phyloP scores from a whole-genome alignment of 345 rosid genomes.

The Syzygium oleosum region DNA sequence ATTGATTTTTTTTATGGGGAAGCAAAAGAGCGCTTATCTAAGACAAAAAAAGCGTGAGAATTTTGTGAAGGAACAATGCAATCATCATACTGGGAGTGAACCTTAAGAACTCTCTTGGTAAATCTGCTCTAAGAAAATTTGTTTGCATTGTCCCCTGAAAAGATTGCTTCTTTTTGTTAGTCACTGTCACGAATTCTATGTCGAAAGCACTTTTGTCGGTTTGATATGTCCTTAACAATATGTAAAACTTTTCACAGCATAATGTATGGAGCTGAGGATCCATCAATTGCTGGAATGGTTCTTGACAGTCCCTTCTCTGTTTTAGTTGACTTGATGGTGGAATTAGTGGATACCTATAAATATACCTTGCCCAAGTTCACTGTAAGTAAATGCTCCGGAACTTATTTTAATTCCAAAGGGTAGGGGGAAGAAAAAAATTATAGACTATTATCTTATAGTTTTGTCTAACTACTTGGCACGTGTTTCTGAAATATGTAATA shows the following conservation, averaged over 20 bases:
- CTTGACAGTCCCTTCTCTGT: constrained; percentile 88
- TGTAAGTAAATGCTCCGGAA: constrained; percentile 33
- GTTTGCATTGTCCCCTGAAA: not conserved
- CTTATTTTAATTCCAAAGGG: not conserved
- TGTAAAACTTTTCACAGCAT: constrained; percentile 37
- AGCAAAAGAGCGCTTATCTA: too few relatives aligned
- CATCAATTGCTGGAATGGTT: constrained; percentile 94
- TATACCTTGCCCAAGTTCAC: constrained; percentile 82
- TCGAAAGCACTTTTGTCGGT: too few relatives aligned
- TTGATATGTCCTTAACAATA: too few relatives aligned
- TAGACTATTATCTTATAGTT: too few relatives aligned
- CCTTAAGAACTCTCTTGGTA: not conserved
- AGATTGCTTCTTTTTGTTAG: not conserved
- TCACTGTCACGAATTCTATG: too few relatives aligned
- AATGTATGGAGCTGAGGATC: constrained; percentile 92
- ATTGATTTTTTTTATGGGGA: too few relatives aligned
- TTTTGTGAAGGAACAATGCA: too few relatives aligned
- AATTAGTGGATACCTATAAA: constrained; percentile 79
- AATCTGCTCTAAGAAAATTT: not conserved
- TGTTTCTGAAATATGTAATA: too few relatives aligned
- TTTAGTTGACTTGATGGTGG: constrained; percentile 94
- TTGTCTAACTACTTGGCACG: too few relatives aligned
- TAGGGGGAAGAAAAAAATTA: too few relatives aligned
- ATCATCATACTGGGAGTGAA: too few relatives aligned
- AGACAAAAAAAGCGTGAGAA: too few relatives aligned